Base-by-base conservation (phyloP, 2,329 filamentous ascomycete species). In the Fusarium sacchari region DNA sequence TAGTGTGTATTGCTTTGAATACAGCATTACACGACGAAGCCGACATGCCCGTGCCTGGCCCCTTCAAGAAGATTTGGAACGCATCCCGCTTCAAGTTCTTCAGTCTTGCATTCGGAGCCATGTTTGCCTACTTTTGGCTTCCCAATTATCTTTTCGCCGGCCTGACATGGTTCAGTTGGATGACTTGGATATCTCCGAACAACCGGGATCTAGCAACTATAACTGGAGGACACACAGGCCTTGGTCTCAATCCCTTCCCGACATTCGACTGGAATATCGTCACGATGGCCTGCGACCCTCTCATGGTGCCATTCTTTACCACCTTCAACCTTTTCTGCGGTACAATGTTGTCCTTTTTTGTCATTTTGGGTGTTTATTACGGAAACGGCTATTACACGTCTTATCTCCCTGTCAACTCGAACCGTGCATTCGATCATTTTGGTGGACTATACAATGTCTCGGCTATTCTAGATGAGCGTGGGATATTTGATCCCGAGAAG, bases 101-200 rank as follows among this genome's bases (percentile, higher is more conserved):
- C 76, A 72, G 82, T 36, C 67, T 83, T 28, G 77, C 83, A 2
- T 86, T 86, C 43, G 73, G 71, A 2, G 81, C 79, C 67, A 88
- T 88, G 84, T 88, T 88, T 61, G 72, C 86, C 9, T 89, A 85
- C 75, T 89, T 87, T 69, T 88, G 86, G 85, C 82, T 90, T 52
- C 88, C 87, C 2, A 83, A 85, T 66, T 88, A 84, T 69, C 76
- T 90, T 49, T 88, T 88, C 73, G 79, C 79, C 20, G 85, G 83
- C 7, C 75, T 89, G 17, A 82, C 81, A 46, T 78, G 81, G 64
- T 89, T 89, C 76, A 85, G 82, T 72, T 89, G 87, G 86, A 84
- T 88, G 73, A 84, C 83, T 1, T 89, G 87, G 87, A 88, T 89
- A 58, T 80, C 83, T 1, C 86, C 86, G 0, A 71, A 80, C 20